Conservation (phyloP, 2,329 filamentous ascomycete genomes). For the Metarhizium album region DNA sequence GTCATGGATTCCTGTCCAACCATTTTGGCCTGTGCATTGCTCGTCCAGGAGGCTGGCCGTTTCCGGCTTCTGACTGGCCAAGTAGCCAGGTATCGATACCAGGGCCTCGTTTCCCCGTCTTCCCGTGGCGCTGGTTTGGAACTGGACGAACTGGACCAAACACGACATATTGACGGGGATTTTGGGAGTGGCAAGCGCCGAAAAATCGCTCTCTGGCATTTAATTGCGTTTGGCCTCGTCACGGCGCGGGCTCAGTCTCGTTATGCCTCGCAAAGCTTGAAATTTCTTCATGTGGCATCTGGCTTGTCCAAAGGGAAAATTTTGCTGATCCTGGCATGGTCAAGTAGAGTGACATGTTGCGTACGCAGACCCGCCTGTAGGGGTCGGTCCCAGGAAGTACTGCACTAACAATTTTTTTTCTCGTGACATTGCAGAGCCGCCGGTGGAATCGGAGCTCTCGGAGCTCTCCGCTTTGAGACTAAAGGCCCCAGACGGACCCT, state of each 20-base stretch:
- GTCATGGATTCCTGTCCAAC: constrained; percentile 18
- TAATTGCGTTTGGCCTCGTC: neutral
- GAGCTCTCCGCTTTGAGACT: neutral
- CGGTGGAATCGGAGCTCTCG: constrained; percentile 1
- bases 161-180: neutral
- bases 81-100: constrained; percentile 14
- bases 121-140: neutral
- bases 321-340: constrained; percentile 19
- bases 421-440: constrained; percentile 7
- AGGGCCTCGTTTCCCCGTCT: neutral
- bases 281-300: neutral
- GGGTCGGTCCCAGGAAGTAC: constrained; percentile 20
- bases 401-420: constrained; percentile 27
- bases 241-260: neutral
- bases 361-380: constrained; percentile 13
- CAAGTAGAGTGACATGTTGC: constrained; percentile 18
- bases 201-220: neutral
- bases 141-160: no score
- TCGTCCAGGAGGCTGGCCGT: constrained; percentile 17
- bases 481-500: no score
- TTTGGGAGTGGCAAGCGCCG: neutral
- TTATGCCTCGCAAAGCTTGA: neutral
- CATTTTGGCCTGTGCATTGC: constrained; percentile 13
- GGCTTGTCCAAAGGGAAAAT: constrained; percentile 13
- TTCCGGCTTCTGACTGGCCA: constrained; percentile 23